Evolutionary conservation across 2,329 filamentous ascomycete species (phyloP), one percentile per base, ranked within the genome.

Genomic region (Bipolaris victoriae): DNA sequence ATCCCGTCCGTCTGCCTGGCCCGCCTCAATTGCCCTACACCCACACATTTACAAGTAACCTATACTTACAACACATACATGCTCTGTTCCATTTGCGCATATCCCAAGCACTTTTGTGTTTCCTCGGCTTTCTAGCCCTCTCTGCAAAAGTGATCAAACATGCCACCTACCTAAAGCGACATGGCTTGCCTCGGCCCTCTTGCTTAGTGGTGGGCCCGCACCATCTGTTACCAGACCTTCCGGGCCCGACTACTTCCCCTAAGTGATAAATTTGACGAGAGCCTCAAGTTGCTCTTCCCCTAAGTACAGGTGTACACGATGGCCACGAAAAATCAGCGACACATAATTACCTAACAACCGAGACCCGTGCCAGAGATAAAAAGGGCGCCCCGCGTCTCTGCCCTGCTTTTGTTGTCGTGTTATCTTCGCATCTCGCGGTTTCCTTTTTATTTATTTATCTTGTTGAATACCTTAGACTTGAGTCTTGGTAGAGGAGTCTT

Each of bases 271-370:
- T 49, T 54, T 64, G 63, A 56, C 55, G 56, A 63, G 54, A 63
- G 47, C 50, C 53, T 64, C 60, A 63, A 58, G 57, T 59, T 43
- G n/a, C 55, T 43, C 49, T 68, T 73, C 71, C 67, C 60, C 57
- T 73, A 74, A 74, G 69, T 71, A 68, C 67, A 74, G 64, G 61
- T 70, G 37, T 57, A 69, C 62, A 63, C 71, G 71, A 67, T 60
- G 65, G 39, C 43, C 26, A 57, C 45, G 56, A 71, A 66, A 66
- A 63, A 59, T 66, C 63, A 56, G 57, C 61, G 52, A 55, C 55
- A 60, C 41, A 41, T 45, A 70, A 73, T 76, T 74, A 76, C 71
- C 69, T 76, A 76, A 76, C 64, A 72, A 40, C 58, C 63, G 63
- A 63, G 65, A 62, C 64, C 53, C 44, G 60, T 46, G 45, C 59